Conservation (phyloP, 129 eudicot species). For the Ambrosia artemisiifolia region DNA sequence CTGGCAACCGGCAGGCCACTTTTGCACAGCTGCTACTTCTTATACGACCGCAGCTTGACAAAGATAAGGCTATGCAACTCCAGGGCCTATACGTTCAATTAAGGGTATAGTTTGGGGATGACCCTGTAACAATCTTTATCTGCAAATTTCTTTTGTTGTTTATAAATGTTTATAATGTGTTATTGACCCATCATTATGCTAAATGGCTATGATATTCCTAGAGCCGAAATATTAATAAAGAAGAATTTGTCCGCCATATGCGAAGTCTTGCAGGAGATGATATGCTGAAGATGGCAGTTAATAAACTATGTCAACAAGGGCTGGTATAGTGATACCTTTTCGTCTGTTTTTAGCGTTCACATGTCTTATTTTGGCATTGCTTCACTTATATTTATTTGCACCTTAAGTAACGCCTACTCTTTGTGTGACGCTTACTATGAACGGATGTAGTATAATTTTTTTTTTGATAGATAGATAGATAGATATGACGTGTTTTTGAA, state of each 20-base stretch:
- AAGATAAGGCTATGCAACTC: conserved; percentile 81
- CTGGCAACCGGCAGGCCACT: conserved; percentile 53
- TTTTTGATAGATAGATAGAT: too few species aligned
- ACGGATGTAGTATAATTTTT: neutral
- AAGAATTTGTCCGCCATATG: conserved; percentile 68
- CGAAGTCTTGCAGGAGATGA: conserved; percentile 83
- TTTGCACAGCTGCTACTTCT: conserved; percentile 71
- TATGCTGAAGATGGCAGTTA: conserved; percentile 79
- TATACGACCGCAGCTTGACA: conserved; percentile 82
- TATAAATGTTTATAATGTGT: neutral
- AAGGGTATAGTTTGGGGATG: conserved; percentile 35
- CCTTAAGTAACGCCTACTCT: neutral
- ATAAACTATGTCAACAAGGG: conserved; percentile 56
- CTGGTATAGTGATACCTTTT: conserved; percentile 40
- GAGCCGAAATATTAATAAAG: conserved; percentile 75
- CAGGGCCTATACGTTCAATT: conserved; percentile 52
- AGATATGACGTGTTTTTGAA: too few species aligned
- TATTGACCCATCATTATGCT: neutral
- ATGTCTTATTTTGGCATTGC: neutral
- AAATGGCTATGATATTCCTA: conserved; percentile 28
- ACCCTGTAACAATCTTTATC: neutral
- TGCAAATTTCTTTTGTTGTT: neutral
- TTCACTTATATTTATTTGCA: neutral
- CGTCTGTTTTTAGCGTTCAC: neutral
- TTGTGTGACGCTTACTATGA: neutral